Base-by-base conservation (phyloP, 108 stramenopile species). In the Stephanodiscus minutulus region DNA sequence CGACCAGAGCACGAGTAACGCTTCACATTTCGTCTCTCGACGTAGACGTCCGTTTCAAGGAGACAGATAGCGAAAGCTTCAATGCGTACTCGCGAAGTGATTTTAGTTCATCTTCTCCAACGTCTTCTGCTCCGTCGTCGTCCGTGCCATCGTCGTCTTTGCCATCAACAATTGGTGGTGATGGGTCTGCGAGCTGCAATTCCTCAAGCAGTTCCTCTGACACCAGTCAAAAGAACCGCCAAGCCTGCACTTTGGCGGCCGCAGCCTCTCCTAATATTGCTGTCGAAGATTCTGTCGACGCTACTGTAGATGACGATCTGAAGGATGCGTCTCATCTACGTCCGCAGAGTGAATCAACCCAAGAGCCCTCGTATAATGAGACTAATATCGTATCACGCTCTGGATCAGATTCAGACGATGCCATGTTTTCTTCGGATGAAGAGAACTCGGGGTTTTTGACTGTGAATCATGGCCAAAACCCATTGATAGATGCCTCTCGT, bases 51-150 rank as follows among this genome's bases (percentile, higher is more conserved):
- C 31, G 66, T 31, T 31, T 28, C 25, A 61, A 54, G 22, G 33
- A 13, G 12, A 74, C 29, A 53, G 74, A 68, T 52, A 76, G 36
- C 22, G 21, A 25, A 17, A 49, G 50, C 48, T 36, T 62, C 31
- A 53, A 28, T 41, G 66, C 64, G 15, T 46, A 57, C 11, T 55
- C 66, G 12, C 46, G 46, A 55, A 76, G 74, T 46, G 74, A 55
- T 52, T 62, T 76, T 48, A 66, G 68, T 36, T 76, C 74, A 17
- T 66, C 60, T 35, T 36, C 74, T 0, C 13, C 64, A 33, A 66
- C 73, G 18, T 58, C 68, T 46, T 17, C 36, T 15, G 49, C 5
- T 7, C 57, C 27, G 2, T 18, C 11, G 39, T 39, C 39, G 10
- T 39, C 39, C 8, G 39, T 39, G 8, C 39, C 39, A 39, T 39